phyloP scores from a whole-genome alignment of 1,139 yeast species.

The Lodderomyces jiufengensis region DNA sequence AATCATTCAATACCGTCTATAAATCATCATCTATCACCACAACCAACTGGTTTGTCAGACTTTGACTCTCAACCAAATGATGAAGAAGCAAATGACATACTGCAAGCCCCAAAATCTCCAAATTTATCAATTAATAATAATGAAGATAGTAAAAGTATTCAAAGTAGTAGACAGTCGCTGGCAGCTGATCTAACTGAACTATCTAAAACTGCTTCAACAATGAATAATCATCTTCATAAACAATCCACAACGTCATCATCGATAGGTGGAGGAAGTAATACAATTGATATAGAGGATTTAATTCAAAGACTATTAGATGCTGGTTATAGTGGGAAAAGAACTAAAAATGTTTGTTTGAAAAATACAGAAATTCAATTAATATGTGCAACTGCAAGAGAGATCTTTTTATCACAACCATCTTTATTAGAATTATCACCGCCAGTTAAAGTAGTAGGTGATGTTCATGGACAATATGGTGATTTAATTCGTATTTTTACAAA shows the following conservation, averaged over 20 bases:
- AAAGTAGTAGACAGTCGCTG: constrained; percentile 12
- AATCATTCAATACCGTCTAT: constrained; percentile 27
- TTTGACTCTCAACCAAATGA: neutral
- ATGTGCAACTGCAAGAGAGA: constrained; percentile 84
- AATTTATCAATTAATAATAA: constrained; percentile 4
- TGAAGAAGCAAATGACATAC: neutral
- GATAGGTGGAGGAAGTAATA: constrained; percentile 20
- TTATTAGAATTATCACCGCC: constrained; percentile 88
- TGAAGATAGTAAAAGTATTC: constrained; percentile 11
- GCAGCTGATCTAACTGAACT: constrained; percentile 11
- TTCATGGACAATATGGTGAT: constrained; percentile 95
- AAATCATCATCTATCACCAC: constrained; percentile 25
- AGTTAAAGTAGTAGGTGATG: constrained; percentile 95
- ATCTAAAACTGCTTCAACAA: constrained; percentile 7
- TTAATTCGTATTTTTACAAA: constrained; percentile 85
- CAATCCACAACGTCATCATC: constrained; percentile 13
- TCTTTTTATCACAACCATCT: constrained; percentile 85
- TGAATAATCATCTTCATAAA: constrained; percentile 11
- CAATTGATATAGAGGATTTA: constrained; percentile 78
- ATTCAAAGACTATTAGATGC: constrained; percentile 90
- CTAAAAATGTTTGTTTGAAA: constrained; percentile 83
- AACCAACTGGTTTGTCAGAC: constrained; percentile 7
- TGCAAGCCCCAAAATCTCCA: constrained; percentile 8
- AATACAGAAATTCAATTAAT: constrained; percentile 82
- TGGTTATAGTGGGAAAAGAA: constrained; percentile 90